Percentiles rank a stretch among this genome's conserved stretches.
These are phyloP conservation scores for Kwoniella mangroviensis DNA, from an alignment of 768 basidiomycete genomes.

Conservation along the genomic window DNA sequence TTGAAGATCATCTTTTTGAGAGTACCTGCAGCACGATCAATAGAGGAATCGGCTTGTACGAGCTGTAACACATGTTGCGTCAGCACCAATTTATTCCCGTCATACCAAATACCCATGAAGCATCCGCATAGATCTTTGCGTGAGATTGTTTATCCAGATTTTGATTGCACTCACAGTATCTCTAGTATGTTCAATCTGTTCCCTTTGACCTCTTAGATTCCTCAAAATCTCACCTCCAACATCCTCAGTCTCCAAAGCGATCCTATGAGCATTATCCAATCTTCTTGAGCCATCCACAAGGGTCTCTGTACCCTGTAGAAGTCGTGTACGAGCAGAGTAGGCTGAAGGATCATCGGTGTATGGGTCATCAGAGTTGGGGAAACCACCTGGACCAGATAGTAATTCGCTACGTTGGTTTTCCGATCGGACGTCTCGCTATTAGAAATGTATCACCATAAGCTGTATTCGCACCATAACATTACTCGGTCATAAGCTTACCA, in stretches of 20 bases:
- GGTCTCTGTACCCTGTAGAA: constrained; percentile 76
- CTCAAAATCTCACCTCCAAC: constrained; percentile 90
- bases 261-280: constrained; percentile 84
- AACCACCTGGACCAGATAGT: constrained; percentile 61
- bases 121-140: not conserved
- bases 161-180: constrained; percentile 71
- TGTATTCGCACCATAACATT: too few species aligned
- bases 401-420: constrained; percentile 77
- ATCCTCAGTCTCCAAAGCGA: constrained; percentile 94
- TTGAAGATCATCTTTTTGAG: constrained; percentile 93
- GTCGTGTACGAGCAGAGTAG: constrained; percentile 64
- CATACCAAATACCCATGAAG: not conserved
- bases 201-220: constrained; percentile 82
- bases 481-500: too few species aligned
- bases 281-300: constrained; percentile 80
- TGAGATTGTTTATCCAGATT: not conserved
- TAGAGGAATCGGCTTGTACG: constrained; percentile 79
- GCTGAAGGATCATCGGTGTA: constrained; percentile 64
- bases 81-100: too few species aligned
- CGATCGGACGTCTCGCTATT: constrained; percentile 70
- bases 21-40: constrained; percentile 88
- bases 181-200: constrained; percentile 90
- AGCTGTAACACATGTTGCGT: constrained; percentile 63
- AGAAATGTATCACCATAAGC: not conserved
- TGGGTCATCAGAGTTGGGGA: constrained; percentile 68